Percentiles rank a stretch among this genome's conserved stretches.
phyloP scores from a whole-genome alignment of 371 early-diverging fungal species.

The Mortierella sp. region DNA sequence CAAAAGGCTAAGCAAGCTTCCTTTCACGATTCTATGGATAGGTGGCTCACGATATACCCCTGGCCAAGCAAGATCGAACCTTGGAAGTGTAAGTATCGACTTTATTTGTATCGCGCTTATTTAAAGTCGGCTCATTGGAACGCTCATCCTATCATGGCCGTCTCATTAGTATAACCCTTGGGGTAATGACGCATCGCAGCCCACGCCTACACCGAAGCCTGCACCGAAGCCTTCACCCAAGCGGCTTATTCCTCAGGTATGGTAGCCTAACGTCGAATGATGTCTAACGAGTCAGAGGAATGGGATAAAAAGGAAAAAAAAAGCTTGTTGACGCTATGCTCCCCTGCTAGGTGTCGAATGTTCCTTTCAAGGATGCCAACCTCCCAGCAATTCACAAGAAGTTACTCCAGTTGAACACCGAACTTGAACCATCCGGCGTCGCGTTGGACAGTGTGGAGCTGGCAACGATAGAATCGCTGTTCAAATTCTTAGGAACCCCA shows the following conservation, averaged over 20 bases:
- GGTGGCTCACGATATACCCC: conserved; percentile 51
- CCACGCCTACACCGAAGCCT: neutral
- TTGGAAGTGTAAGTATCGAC: conserved; percentile 8
- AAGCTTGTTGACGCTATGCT: no score
- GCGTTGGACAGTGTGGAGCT: conserved; percentile 57
- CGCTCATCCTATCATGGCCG: neutral
- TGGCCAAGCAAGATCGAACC: conserved; percentile 11
- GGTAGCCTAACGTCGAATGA: neutral
- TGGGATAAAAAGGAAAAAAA: no score
- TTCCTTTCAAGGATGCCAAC: conserved; percentile 80
- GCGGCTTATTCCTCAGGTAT: conserved; percentile 45
- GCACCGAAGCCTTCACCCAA: conserved; percentile 17
- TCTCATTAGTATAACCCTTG: conserved; percentile 45
- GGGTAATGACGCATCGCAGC: conserved; percentile 48
- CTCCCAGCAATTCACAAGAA: conserved; percentile 78
- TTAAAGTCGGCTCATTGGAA: neutral
- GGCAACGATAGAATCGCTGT: conserved; percentile 45
- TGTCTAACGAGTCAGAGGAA: no score
- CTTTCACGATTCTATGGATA: neutral
- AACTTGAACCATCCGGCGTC: conserved; percentile 4
- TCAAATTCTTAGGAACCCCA: conserved; percentile 58
- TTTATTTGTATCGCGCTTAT: neutral
- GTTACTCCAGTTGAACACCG: conserved; percentile 71
- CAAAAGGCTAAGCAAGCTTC: conserved; percentile 1
- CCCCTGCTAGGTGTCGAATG: conserved; percentile 57